phyloP scores from a whole-genome alignment of 176 grass and related monocot genomes.

The Musa itinerans region DNA sequence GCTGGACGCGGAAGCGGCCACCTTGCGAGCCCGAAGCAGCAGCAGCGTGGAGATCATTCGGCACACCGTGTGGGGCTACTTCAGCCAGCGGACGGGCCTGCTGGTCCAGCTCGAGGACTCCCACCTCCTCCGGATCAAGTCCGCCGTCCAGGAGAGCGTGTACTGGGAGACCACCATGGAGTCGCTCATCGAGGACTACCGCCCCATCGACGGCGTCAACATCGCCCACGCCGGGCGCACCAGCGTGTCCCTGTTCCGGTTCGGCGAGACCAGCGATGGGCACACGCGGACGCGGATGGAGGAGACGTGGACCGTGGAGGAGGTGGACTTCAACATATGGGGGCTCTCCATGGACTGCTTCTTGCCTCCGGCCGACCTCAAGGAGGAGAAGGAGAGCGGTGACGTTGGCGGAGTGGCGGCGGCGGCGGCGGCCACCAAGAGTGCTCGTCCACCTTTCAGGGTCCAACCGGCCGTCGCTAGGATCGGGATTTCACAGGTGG shows the following conservation, averaged over 20 bases:
- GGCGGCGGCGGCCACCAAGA: background rate
- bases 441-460: background rate
- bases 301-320: constrained; percentile 27
- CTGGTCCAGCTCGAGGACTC: constrained; percentile 24
- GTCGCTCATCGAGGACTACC: constrained; percentile 21
- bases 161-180: constrained; percentile 27
- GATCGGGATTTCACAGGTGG: background rate
- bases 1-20: constrained; percentile 11
- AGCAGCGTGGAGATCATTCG: constrained; percentile 18
- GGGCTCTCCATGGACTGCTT: constrained; percentile 23
- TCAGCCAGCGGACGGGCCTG: constrained; percentile 20
- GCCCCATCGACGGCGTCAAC: constrained; percentile 15
- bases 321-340: constrained; percentile 26
- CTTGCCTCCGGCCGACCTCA: constrained; percentile 10
- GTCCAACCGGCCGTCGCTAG: background rate
- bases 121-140: constrained; percentile 15
- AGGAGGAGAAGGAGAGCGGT: constrained; percentile 11
- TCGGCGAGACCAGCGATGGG: constrained; percentile 16
- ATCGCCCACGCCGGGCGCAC: constrained; percentile 24
- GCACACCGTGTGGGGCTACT: constrained; percentile 22
- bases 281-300: constrained; percentile 15
- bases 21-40: constrained; percentile 13
- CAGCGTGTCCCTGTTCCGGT: constrained; percentile 10
- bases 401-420: background rate
- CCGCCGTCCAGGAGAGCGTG: background rate